phyloP scores from a whole-genome alignment of 1,284 basidiomycete species.

The Mycena sp. region DNA sequence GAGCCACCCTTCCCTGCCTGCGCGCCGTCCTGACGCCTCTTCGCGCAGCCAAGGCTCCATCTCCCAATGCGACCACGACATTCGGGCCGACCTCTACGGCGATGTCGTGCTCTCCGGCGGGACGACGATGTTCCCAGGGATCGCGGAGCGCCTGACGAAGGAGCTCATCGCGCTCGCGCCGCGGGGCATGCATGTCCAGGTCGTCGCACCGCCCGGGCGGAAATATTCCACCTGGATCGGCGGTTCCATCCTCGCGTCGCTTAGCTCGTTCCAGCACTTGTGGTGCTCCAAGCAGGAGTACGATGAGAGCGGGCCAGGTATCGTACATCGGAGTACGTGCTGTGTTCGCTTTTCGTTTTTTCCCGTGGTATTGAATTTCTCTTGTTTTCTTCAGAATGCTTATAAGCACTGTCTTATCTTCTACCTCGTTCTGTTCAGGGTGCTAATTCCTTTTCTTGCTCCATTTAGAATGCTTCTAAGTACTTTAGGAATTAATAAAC shows the following conservation, averaged over 20 bases:
- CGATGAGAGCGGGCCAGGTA: constrained; percentile 51
- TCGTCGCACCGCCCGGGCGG: constrained; percentile 73
- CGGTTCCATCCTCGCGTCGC: constrained; percentile 84
- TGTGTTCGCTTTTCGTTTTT: background rate
- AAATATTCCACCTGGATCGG: constrained; percentile 71
- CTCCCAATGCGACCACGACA: constrained; percentile 65
- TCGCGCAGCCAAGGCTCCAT: constrained; percentile 75
- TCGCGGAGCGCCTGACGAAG: constrained; percentile 89
- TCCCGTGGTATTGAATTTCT: too few species aligned
- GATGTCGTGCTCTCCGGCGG: constrained; percentile 88
- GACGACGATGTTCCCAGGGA: constrained; percentile 89
- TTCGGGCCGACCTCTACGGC: constrained; percentile 81
- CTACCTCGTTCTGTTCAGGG: too few species aligned
- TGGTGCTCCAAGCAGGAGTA: constrained; percentile 77
- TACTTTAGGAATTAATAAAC: too few species aligned
- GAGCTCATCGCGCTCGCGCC: constrained; percentile 82
- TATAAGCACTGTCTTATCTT: too few species aligned
- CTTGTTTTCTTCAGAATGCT: constrained; percentile 2
- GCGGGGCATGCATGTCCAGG: constrained; percentile 80
- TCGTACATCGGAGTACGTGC: constrained; percentile 60
- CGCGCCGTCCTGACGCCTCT: background rate
- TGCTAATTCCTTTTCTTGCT: background rate
- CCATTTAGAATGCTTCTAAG: background rate
- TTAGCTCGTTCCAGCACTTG: constrained; percentile 83
- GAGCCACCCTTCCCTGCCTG: constrained; percentile 38